These are phyloP conservation scores for Pestalotiopsis sp. DNA, from an alignment of 2,329 filamentous ascomycete genomes.

Conservation along the genomic window DNA sequence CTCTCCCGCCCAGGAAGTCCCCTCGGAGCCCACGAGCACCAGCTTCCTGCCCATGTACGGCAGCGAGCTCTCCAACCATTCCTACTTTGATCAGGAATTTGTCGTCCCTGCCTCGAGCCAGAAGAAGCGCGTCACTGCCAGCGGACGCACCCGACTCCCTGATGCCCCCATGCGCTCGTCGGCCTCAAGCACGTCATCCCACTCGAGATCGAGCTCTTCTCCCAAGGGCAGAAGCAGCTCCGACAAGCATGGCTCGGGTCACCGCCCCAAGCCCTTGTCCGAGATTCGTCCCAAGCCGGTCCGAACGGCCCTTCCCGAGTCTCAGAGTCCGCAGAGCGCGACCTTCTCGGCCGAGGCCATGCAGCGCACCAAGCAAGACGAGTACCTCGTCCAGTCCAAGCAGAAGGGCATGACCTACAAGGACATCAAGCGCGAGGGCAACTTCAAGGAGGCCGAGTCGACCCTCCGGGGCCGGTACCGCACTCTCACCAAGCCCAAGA, in stretches of 20 bases:
- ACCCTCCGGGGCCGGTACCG: conserved; percentile 70
- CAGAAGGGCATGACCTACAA: conserved; percentile 61
- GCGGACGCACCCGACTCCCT: background rate
- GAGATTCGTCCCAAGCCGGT: background rate
- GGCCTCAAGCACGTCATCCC: background rate
- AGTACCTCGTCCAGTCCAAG: conserved; percentile 55
- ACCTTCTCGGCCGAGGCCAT: background rate
- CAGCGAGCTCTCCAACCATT: background rate
- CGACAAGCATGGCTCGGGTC: background rate
- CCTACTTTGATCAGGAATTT: background rate
- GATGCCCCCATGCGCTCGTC: background rate
- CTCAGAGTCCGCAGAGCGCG: background rate
- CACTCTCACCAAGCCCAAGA: conserved; percentile 63
- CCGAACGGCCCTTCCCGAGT: background rate
- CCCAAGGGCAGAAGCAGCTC: background rate
- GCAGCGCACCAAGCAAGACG: conserved; percentile 39
- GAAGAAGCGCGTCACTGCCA: background rate
- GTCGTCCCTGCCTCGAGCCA: background rate
- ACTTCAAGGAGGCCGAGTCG: conserved; percentile 66
- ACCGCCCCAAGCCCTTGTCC: background rate
- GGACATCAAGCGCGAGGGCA: conserved; percentile 57
- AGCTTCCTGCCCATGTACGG: background rate
- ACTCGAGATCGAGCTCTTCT: background rate
- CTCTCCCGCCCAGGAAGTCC: background rate
- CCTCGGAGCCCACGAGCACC: background rate